Conservation (phyloP, 805 yeast species). For the Candida xyloterini region DNA sequence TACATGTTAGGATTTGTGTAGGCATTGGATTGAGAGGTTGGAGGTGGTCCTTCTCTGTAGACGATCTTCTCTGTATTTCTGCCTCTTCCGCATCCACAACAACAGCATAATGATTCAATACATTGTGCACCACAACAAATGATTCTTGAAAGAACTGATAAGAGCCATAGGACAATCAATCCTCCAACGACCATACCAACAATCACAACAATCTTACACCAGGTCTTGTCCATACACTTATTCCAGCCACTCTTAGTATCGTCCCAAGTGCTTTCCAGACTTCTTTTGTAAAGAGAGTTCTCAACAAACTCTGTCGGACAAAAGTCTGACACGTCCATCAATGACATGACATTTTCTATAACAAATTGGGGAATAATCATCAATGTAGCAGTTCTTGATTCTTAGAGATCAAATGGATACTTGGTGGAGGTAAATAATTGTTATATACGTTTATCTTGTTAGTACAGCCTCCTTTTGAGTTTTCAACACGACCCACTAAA, state of each 20-base stretch:
- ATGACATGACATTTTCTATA: slow-evolving; percentile 18
- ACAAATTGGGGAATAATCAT: slow-evolving; percentile 24
- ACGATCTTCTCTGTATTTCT: slow-evolving; percentile 11
- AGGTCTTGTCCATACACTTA: slow-evolving; percentile 73
- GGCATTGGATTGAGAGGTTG: slow-evolving; percentile 22
- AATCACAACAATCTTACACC: slow-evolving; percentile 75
- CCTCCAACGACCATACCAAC: slow-evolving; percentile 64
- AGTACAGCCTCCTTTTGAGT: slow-evolving; percentile 15
- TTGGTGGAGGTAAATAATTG: background rate
- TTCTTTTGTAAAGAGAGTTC: slow-evolving; percentile 16
- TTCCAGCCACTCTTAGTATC: slow-evolving; percentile 47
- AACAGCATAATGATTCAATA: slow-evolving; percentile 52
- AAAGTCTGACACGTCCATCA: slow-evolving; percentile 11
- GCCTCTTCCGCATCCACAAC: slow-evolving; percentile 31
- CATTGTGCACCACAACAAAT: slow-evolving; percentile 55
- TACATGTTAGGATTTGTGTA: slow-evolving; percentile 33
- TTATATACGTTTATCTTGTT: slow-evolving; percentile 1
- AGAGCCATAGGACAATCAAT: slow-evolving; percentile 52
- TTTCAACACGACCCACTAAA: slow-evolving; percentile 9
- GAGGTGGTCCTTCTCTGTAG: slow-evolving; percentile 20
- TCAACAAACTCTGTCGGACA: slow-evolving; percentile 24
- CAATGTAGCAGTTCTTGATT: background rate
- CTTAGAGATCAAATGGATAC: background rate
- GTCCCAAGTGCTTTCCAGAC: slow-evolving; percentile 4
- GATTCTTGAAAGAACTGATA: slow-evolving; percentile 54